phyloP scores from a whole-genome alignment of 225 moss, liverwort and hornwort species.

The Antitrichia curtipendula region DNA sequence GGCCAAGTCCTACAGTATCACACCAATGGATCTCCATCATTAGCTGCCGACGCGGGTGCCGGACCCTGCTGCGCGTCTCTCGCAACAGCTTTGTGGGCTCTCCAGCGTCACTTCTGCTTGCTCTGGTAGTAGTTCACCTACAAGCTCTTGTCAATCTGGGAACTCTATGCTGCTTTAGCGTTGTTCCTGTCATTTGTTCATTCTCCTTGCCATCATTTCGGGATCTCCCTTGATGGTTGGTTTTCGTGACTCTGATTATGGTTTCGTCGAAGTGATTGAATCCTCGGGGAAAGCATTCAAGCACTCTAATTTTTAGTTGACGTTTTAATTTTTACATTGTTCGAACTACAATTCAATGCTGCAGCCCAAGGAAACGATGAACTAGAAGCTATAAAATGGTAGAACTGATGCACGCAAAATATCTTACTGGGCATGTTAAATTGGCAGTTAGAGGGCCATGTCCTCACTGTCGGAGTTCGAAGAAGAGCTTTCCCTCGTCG shows the following conservation, averaged over 20 bases:
- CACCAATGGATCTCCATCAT: background rate
- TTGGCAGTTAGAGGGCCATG: constrained; percentile 13
- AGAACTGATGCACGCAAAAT: background rate
- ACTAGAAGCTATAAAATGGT: background rate
- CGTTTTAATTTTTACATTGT: background rate
- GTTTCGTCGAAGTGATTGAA: background rate
- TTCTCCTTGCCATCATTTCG: background rate
- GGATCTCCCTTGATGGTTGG: background rate
- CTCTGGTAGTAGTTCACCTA: background rate
- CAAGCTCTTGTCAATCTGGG: background rate
- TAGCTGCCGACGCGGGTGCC: background rate
- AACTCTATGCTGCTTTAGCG: background rate
- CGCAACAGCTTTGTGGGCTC: background rate
- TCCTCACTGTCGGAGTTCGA: constrained; percentile 11
- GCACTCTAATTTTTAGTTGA: background rate
- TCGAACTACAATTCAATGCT: background rate
- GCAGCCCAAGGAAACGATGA: background rate
- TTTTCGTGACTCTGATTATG: background rate
- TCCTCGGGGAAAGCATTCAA: background rate
- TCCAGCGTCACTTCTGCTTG: background rate
- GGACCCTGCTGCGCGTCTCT: background rate
- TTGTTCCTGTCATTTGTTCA: background rate
- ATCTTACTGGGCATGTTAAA: background rate
- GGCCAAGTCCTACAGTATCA: background rate
- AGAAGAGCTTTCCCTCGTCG: background rate